Base-by-base conservation (phyloP, 306 rosid species). In the Sindora glabra region DNA sequence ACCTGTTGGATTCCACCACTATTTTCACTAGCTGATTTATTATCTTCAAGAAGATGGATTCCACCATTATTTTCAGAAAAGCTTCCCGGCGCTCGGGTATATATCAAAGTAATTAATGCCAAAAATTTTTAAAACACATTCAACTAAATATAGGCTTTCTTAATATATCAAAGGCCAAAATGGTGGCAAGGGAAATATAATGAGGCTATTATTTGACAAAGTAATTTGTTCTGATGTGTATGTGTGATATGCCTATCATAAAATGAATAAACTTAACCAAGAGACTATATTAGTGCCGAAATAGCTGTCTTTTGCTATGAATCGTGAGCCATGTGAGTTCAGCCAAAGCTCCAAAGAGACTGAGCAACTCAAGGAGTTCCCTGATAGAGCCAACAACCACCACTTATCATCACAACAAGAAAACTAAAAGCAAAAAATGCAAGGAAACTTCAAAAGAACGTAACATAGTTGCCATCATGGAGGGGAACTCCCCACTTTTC, bases 281-380 rank as follows among this genome's bases (percentile, higher is more conserved):
- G 34, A 60, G 21, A 72, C 22, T 53, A 56, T 8, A 52, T 54
- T 48, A 53, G 42, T 87, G 83, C 95, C 95, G 74, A 67, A 87
- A 87, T 42, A 79, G 55, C 62, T 61, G 67, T 61, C 86, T 72
- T 77, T 83, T 83, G 59, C 65, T 46, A 27, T 81, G 92, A 75
- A 84, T 80, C 57, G 78, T 51, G 39, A 87, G 89, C 89, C 89
- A 87, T 0, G 85, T 48, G 27, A 88, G 83, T 71, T 82, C 92
- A 14, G 92, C 96, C 79, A 82, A 80, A 52, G 96, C 87, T 59
- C 90, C 95, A 29, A 90, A 74, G 54, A 79, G 74, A 76, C 95
- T 76, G 67, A 87, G 95, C 62, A 87, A 63, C 79, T 87, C 90
- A 19, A 81, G 81, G 72, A 87, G 72, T 72, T 72, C 83, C 74